Percentiles rank a stretch among this genome's conserved stretches.
Conservation (phyloP, 148 eudicot species). For the Persicaria tinctoria region DNA sequence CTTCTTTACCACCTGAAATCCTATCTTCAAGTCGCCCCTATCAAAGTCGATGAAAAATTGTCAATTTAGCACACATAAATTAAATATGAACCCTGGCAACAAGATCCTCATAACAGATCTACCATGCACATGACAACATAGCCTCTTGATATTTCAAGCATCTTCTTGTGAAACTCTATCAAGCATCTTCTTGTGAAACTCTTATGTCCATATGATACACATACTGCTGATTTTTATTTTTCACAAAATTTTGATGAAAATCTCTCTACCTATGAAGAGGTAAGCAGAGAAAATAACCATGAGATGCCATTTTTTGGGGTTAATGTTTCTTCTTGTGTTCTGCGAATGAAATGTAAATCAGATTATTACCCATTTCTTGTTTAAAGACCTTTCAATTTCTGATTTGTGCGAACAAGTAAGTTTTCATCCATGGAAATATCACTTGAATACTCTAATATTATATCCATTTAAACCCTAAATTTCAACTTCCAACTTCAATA, state of each 20-base stretch:
- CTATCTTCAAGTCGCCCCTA: too few species aligned
- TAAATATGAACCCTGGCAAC: too few species aligned
- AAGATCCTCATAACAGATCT: too few species aligned
- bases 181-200: too few species aligned
- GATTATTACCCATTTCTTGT: background rate
- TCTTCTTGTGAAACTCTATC: too few species aligned
- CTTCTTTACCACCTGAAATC: too few species aligned
- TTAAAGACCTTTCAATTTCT: background rate
- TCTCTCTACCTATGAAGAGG: slow-evolving; percentile 7
- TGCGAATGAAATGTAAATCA: slow-evolving; percentile 4
- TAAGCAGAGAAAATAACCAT: slow-evolving; percentile 9
- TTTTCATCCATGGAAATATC: background rate
- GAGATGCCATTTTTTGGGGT: background rate
- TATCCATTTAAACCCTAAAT: too few species aligned
- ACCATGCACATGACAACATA: too few species aligned
- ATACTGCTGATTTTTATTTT: background rate
- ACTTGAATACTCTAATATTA: background rate
- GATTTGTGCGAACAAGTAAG: background rate
- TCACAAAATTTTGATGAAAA: slow-evolving; percentile 6
- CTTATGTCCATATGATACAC: slow-evolving; percentile 5
- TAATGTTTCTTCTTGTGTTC: background rate
- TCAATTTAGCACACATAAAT: too few species aligned
- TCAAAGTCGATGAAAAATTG: too few species aligned
- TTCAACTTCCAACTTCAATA: too few species aligned
- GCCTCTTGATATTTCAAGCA: too few species aligned